A percentile compares a stretch with the other conserved stretches of the same genome.
Evolutionary conservation across 352 stramenopile genomes (phyloP).

Genomic region (Phytophthora foliorum): DNA sequence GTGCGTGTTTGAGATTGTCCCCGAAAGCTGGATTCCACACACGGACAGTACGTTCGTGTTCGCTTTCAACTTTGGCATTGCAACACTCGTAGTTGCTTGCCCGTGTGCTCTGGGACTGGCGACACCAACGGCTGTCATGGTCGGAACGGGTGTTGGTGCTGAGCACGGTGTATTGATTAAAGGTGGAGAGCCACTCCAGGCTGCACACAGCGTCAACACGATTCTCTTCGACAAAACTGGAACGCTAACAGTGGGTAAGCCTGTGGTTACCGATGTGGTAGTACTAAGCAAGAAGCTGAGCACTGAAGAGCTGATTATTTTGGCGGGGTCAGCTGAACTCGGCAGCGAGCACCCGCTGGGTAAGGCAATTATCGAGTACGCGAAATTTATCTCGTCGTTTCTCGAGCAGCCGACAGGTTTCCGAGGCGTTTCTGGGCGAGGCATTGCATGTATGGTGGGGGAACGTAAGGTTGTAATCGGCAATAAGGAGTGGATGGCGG

Average conservation of each 20-base stretch:
- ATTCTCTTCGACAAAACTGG: slow-evolving; percentile 99
- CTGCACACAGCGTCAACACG: slow-evolving; percentile 93
- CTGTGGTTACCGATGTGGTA: slow-evolving; percentile 88
- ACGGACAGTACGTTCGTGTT: slow-evolving; percentile 93
- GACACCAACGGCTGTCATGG: slow-evolving; percentile 98
- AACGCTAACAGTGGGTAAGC: slow-evolving; percentile 96
- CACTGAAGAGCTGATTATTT: slow-evolving; percentile 87
- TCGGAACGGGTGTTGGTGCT: slow-evolving; percentile 98
- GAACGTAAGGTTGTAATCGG: slow-evolving; percentile 90
- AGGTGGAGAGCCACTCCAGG: slow-evolving; percentile 94
- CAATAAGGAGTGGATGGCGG: slow-evolving; percentile 92
- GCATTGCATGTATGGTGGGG: slow-evolving; percentile 83
- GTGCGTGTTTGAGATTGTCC: slow-evolving; percentile 66
- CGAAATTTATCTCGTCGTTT: slow-evolving; percentile 82
- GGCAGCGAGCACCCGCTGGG: slow-evolving; percentile 96
- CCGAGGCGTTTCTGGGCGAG: slow-evolving; percentile 88
- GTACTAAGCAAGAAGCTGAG: slow-evolving; percentile 79
- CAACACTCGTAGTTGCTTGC: slow-evolving; percentile 98
- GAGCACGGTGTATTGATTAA: slow-evolving; percentile 99
- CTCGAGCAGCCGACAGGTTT: slow-evolving; percentile 87
- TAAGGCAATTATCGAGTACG: slow-evolving; percentile 94
- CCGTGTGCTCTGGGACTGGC: slow-evolving; percentile 98
- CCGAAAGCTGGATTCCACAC: slow-evolving; percentile 68
- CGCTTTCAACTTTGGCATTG: slow-evolving; percentile 98
- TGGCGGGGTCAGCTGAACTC: slow-evolving; percentile 94